A percentile compares a stretch with the other conserved stretches of the same genome.
Conservation (phyloP, 495 filamentous ascomycete genomes). For the Astrothelium subdiscretum region DNA sequence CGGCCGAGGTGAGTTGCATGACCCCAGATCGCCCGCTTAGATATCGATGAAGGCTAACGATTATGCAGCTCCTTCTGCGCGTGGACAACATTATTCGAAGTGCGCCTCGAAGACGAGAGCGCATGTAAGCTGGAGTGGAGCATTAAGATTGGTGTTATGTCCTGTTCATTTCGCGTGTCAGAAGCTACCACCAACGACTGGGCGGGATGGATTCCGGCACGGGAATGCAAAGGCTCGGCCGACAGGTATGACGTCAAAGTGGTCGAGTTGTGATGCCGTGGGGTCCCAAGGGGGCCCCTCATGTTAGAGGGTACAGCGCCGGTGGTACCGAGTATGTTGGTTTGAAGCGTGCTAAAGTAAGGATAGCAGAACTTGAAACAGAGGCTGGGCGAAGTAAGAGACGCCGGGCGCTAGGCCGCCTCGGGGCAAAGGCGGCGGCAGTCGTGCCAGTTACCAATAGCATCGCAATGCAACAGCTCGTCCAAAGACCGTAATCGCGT, state of each 20-base stretch:
- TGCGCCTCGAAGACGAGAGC: slow-evolving; percentile 62
- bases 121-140: slow-evolving; percentile 40
- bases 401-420: neutral
- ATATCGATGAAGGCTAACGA: neutral
- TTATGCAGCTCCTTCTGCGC: slow-evolving; percentile 55
- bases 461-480: neutral
- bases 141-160: neutral
- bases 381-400: neutral
- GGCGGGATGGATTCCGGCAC: neutral
- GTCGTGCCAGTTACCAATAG: neutral
- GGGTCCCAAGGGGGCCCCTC: no score
- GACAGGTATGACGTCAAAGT: neutral
- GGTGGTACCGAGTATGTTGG: neutral
- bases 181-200: neutral
- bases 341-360: neutral
- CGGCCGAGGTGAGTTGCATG: slow-evolving; percentile 66
- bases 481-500: neutral
- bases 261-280: neutral
- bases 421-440: neutral
- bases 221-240: neutral
- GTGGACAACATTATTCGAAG: slow-evolving; percentile 81
- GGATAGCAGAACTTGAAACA: neutral
- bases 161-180: neutral
- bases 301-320: no score
- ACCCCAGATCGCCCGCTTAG: neutral